phyloP scores from a whole-genome alignment of 306 rosid species.

The Leucaena leucocephala region DNA sequence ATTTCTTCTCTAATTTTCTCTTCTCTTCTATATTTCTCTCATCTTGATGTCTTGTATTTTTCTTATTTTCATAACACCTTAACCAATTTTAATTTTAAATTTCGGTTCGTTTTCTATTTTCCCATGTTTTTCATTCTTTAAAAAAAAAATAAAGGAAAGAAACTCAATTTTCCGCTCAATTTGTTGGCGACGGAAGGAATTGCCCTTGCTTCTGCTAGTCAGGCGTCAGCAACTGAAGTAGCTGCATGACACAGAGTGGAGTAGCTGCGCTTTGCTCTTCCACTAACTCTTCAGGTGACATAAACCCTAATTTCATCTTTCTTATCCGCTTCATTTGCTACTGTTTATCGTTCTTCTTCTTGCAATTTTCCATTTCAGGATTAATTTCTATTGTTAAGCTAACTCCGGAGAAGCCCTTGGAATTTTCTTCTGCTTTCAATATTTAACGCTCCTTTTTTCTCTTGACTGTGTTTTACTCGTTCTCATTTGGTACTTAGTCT shows the following conservation, averaged over 20 bases:
- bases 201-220: not conserved
- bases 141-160: not conserved
- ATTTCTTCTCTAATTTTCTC: too few relatives aligned
- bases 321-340: not conserved
- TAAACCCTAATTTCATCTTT: not conserved
- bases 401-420: not conserved
- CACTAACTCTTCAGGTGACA: not conserved
- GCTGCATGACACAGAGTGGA: not conserved
- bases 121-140: too few relatives aligned
- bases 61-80: too few relatives aligned
- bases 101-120: too few relatives aligned
- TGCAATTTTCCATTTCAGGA: not conserved
- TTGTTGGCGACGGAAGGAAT: not conserved
- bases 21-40: too few relatives aligned
- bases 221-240: not conserved
- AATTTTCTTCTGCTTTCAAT: not conserved
- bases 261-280: not conserved
- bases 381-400: not conserved
- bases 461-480: not conserved
- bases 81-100: too few relatives aligned
- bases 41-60: too few relatives aligned
- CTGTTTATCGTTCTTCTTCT: not conserved
- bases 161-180: not conserved
- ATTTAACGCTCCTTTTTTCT: not conserved
- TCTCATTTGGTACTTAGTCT: not conserved